Evolutionary conservation across 2,329 filamentous ascomycete genomes (phyloP).

Genomic region (Fusarium albidum): DNA sequence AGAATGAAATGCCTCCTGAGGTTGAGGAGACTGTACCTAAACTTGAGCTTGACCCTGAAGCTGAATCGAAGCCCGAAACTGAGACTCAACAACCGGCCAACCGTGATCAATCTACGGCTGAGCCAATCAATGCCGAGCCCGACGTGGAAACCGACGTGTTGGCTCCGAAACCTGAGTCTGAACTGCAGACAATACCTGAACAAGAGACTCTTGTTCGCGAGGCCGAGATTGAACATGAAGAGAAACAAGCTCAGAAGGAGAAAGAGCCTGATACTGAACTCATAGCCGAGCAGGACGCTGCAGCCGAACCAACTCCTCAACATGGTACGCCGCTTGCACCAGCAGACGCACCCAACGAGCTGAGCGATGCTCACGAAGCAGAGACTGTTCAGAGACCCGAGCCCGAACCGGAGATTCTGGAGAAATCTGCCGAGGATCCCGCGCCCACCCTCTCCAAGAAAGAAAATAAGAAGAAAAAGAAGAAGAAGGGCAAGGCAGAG

Average conservation of each 20-base stretch:
- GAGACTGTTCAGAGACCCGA: constrained; percentile 1
- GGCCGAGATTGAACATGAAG: constrained; percentile 30
- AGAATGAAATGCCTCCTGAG: constrained; percentile 32
- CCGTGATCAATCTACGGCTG: constrained; percentile 23
- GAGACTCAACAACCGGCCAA: constrained; percentile 34
- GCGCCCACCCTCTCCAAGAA: constrained; percentile 25
- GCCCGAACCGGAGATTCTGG: neutral
- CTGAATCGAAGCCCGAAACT: constrained; percentile 40
- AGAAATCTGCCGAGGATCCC: constrained; percentile 8
- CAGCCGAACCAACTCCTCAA: constrained; percentile 1
- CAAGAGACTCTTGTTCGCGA: constrained; percentile 31
- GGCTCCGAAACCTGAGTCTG: constrained; percentile 19
- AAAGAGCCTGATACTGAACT: constrained; percentile 22
- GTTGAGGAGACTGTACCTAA: constrained; percentile 39
- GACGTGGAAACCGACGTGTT: constrained; percentile 23
- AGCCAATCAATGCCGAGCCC: constrained; percentile 23
- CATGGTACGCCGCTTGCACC: neutral
- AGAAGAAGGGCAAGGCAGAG: constrained; percentile 16
- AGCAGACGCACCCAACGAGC: constrained; percentile 3
- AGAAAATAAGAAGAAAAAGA: constrained; percentile 35
- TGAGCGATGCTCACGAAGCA: neutral
- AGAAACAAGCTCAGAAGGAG: constrained; percentile 13
- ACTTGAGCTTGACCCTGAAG: constrained; percentile 41
- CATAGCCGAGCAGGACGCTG: constrained; percentile 16
- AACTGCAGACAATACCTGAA: constrained; percentile 28